Conservation (phyloP, 2,329 filamentous ascomycete species). For the Colletotrichum phormii region DNA sequence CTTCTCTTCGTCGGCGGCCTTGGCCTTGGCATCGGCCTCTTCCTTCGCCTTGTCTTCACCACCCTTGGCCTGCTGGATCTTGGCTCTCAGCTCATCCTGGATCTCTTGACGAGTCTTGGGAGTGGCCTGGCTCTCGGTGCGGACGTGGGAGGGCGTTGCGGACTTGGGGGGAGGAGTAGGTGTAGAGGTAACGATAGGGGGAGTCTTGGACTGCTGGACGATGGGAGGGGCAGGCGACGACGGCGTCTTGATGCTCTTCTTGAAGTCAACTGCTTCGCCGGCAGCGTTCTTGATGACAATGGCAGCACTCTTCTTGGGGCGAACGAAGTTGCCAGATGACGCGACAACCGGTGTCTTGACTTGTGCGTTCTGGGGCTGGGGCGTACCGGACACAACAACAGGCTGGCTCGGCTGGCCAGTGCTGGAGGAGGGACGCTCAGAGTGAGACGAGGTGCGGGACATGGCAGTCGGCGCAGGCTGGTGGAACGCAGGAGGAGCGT, state of each 20-base stretch:
- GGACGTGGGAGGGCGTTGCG: slow-evolving; percentile 74
- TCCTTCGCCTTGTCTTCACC: slow-evolving; percentile 45
- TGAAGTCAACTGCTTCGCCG: slow-evolving; percentile 79
- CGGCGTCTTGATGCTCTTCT: slow-evolving; percentile 68
- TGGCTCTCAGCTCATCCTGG: slow-evolving; percentile 83
- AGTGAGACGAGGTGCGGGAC: slow-evolving; percentile 86
- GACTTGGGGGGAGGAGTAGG: slow-evolving; percentile 85
- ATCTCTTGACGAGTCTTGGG: slow-evolving; percentile 85
- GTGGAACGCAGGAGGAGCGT: slow-evolving; percentile 52
- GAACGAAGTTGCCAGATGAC: slow-evolving; percentile 59
- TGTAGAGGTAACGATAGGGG: slow-evolving; percentile 78
- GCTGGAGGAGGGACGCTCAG: slow-evolving; percentile 74
- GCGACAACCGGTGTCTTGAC: slow-evolving; percentile 56
- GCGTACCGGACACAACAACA: slow-evolving; percentile 69
- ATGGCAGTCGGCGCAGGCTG: slow-evolving; percentile 67
- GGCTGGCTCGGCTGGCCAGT: slow-evolving; percentile 70
- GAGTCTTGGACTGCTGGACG: slow-evolving; percentile 70
- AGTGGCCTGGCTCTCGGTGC: slow-evolving; percentile 75
- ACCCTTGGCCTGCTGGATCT: slow-evolving; percentile 73
- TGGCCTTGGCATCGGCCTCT: slow-evolving; percentile 52
- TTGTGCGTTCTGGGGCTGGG: slow-evolving; percentile 73
- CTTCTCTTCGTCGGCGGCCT: slow-evolving; percentile 50
- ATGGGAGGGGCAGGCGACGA: slow-evolving; percentile 64
- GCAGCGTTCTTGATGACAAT: slow-evolving; percentile 87
- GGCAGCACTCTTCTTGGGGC: slow-evolving; percentile 75